Evolutionary conservation across 768 basidiomycete species (phyloP).

Genomic region (Russula foetens): DNA sequence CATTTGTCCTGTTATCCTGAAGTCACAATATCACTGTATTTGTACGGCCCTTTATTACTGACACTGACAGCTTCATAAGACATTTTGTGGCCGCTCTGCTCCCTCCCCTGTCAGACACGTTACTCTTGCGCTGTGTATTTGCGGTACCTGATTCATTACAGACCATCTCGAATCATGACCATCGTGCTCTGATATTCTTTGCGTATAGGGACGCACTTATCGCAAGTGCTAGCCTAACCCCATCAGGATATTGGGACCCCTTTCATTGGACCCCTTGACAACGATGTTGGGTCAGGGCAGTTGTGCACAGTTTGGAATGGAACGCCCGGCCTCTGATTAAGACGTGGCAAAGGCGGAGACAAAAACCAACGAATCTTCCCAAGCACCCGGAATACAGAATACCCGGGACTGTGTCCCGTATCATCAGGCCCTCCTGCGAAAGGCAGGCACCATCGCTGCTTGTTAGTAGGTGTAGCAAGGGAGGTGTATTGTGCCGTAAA

Average conservation of each 20-base stretch:
- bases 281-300: background rate
- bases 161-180: background rate
- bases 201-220: background rate
- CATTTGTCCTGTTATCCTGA: background rate
- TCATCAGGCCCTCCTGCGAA: background rate
- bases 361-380: background rate
- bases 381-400: background rate
- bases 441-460: background rate
- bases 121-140: background rate
- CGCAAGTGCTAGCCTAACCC: background rate
- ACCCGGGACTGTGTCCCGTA: background rate
- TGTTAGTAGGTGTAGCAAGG: background rate
- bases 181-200: background rate
- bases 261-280: background rate
- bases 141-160: background rate
- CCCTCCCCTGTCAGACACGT: background rate
- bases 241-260: background rate
- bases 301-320: background rate
- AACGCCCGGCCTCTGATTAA: background rate
- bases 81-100: background rate
- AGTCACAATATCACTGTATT: slow-evolving; percentile 14
- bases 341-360: background rate
- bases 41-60: slow-evolving; percentile 6
- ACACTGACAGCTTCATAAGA: background rate
- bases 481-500: slow-evolving; percentile 7